These are phyloP conservation scores for Whalleya microplaca DNA, from an alignment of 2,329 filamentous ascomycete species.

Conservation along the genomic window DNA sequence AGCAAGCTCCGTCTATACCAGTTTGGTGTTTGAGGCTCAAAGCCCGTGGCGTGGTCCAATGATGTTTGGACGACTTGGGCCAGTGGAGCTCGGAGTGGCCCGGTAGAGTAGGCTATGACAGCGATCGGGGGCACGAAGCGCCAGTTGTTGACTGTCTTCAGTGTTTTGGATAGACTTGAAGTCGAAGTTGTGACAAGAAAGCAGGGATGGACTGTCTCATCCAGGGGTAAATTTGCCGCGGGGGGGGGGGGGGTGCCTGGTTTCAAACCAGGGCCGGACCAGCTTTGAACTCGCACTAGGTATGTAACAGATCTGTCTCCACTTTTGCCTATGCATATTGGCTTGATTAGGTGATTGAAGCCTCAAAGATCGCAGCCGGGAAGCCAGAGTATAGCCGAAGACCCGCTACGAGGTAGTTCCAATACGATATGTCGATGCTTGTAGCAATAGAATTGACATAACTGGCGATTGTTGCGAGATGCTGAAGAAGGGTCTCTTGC, in stretches of 20 bases:
- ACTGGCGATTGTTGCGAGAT: background rate
- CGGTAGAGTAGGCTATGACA: no score
- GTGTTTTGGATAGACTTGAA: slow-evolving; percentile 29
- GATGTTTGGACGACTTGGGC: background rate
- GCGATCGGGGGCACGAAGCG: no score
- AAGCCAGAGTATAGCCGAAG: no score
- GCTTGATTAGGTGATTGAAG: no score
- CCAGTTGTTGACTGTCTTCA: slow-evolving; percentile 9
- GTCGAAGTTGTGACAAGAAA: slow-evolving; percentile 30
- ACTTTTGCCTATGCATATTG: background rate
- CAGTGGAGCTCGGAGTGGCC: background rate
- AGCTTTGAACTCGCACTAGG: slow-evolving; percentile 22
- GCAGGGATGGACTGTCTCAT: slow-evolving; percentile 24
- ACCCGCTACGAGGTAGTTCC: no score
- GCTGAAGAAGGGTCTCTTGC: no score
- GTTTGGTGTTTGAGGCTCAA: slow-evolving; percentile 11
- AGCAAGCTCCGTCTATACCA: background rate
- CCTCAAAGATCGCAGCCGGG: no score
- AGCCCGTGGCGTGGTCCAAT: background rate
- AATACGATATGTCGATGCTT: background rate
- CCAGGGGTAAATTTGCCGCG: slow-evolving; percentile 19
- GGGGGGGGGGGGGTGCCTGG: slow-evolving; percentile 21
- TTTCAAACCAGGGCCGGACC: slow-evolving; percentile 23
- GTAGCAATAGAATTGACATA: background rate
- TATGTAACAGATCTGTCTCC: slow-evolving; percentile 20